Base-by-base conservation (phyloP, 2,329 filamentous ascomycete species). In the Eurotiales sp. region DNA sequence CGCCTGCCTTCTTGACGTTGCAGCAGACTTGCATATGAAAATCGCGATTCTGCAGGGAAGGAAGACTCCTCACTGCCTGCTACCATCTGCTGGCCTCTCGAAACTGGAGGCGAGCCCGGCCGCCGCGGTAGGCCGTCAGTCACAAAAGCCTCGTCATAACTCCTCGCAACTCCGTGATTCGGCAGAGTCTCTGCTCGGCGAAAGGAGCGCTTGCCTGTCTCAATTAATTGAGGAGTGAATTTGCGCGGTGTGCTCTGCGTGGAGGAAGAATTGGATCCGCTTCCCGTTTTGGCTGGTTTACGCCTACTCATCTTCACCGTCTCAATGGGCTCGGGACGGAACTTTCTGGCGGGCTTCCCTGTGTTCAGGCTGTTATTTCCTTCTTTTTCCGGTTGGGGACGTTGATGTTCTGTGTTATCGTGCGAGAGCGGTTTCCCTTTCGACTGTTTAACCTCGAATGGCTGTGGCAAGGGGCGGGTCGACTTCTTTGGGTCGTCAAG, bases 221-320 rank as follows among this genome's bases (percentile, higher is more conserved):
- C 89, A 55, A 95, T 85, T 50, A 95, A 75, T 61, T 92, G 86
- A 11, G 90, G 90, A 25, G 85, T 80, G 66, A 95, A 95, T 54
- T 70, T 79, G 37, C 77, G 73, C 3, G 59, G 55, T 51, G 50
- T 44, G 3, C 34, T 48, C 25, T 25, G 51, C 6, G 39, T 15
- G 21, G 46, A 6, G 19, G 45, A 21, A 29, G 32, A 29, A 21
- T 42, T 47, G 45, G 25, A 39, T 73, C 72, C 56, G 78, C 75
- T 59, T 56, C 58, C 17, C 51, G 57, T 45, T 55, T 70, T 71
- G 34, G 65, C 63, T 44, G 62, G 66, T 23, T 57, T 61, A 37
- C 59, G 61, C 39, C 39, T 51, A 62, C 63, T 59, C 64, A 63
- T 56, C 52, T 49, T 61, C 55, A 59, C 56, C 53, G 63, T 62